Base-by-base conservation (phyloP, 371 early-diverging fungal species). In the Apophysomyces variabilis region DNA sequence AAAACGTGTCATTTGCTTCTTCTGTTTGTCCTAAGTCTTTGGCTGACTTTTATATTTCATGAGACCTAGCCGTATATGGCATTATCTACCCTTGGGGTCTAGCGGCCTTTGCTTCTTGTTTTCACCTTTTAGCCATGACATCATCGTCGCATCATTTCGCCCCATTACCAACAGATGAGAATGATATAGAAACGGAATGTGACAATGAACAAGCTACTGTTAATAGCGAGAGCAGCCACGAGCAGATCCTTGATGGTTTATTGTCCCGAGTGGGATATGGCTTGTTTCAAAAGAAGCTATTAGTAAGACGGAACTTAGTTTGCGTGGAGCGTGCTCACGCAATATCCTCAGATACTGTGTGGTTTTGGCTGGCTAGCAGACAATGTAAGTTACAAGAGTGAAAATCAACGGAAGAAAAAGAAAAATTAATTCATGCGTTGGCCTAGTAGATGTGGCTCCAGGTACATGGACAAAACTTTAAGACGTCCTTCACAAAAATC, bases 301-400 rank as follows among this genome's bases (percentile, higher is more conserved):
- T 95, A 78, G 88, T 88, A 85, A 67, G 38, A 46, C 26, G 54
- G 41, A 18, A 50, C 21, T 50, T 50, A 32, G 21, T 16, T 50
- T 50, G 54, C 54, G 54, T 50, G 54, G 54, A 50, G 54, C 54
- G 6, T 50, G 54, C 54, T 50, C 54, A 50, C 54, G 54, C 54
- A 50, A 50, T 50, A 21, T 50, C 18, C 18, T 50, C 54, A 90
- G 87, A 79, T 89, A 18, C 77, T 92, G 58, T 90, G 92, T 70
- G 92, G 92, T 8, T 84, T 93, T 54, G 95, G 93, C 1, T 95
- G 93, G 95, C 78, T 93, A 43, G 93, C 93, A 2, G 95, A 93
- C 73, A 95, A 95, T 82, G 90, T 92, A 87, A 79, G 80, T 39
- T 45, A 4, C 44, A 18, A 14, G 4, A 1, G 16, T 12, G 21